Evolutionary conservation across 2,329 filamentous ascomycete genomes (phyloP).

Genomic region (Aureobasidium sp.): DNA sequence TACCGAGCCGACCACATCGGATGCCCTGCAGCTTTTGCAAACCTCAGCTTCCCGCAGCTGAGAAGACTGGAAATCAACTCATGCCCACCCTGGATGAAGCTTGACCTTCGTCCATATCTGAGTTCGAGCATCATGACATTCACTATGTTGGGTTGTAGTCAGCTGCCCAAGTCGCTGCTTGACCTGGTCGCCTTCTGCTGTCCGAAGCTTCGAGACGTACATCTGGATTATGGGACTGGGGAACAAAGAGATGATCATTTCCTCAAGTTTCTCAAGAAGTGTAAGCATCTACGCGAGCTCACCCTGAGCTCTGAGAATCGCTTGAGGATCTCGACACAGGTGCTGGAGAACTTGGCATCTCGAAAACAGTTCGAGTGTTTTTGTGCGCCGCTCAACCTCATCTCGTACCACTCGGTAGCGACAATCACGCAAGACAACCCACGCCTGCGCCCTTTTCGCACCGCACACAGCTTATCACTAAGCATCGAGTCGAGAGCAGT

Average conservation of each 20-base stretch:
- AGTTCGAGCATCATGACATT: background rate
- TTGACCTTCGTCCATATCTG: background rate
- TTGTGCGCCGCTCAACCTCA: background rate
- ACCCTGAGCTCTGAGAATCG: background rate
- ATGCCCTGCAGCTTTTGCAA: background rate
- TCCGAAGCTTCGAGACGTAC: background rate
- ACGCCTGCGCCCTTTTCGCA: background rate
- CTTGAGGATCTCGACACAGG: background rate
- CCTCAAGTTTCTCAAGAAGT: background rate
- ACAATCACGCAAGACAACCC: background rate
- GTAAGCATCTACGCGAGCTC: background rate
- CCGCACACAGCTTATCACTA: background rate
- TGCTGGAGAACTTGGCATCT: background rate
- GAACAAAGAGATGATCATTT: background rate
- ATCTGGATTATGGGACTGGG: background rate
- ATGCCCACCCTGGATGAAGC: background rate
- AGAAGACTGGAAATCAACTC: background rate
- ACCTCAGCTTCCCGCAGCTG: background rate
- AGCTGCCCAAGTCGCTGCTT: background rate
- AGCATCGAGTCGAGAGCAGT: background rate
- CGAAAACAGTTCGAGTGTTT: background rate
- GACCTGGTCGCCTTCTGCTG: constrained; percentile 1
- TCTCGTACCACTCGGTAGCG: background rate
- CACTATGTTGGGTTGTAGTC: background rate
- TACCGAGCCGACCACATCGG: background rate